These are phyloP conservation scores for Ceriops tagal DNA, from an alignment of 345 rosid genomes.

Conservation along the genomic window DNA sequence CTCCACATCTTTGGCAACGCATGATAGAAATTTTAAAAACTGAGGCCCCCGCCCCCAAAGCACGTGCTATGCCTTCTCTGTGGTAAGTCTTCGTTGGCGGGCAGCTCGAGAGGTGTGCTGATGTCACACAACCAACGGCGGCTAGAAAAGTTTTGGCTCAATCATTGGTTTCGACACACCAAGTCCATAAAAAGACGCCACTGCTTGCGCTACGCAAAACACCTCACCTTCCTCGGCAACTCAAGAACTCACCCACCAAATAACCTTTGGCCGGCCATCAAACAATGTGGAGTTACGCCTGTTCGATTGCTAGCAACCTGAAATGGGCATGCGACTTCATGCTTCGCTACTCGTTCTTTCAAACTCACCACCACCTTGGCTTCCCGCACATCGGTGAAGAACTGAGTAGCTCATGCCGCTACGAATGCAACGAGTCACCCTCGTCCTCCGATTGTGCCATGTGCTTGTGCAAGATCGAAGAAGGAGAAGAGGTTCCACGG, in stretches of 20 bases:
- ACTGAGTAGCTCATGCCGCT: neutral
- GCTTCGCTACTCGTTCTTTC: constrained; percentile 6
- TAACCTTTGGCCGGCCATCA: neutral
- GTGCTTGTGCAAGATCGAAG: constrained; percentile 9
- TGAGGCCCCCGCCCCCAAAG: too few species aligned
- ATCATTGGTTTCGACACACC: too few species aligned
- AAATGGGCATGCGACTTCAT: constrained; percentile 21
- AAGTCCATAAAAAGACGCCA: too few species aligned
- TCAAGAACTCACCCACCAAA: neutral
- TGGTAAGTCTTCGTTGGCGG: too few species aligned
- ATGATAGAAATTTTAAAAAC: too few species aligned
- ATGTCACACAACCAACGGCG: too few species aligned
- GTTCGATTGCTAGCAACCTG: neutral
- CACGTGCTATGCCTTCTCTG: too few species aligned
- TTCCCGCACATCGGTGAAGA: neutral
- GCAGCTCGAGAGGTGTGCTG: too few species aligned
- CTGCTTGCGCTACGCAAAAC: neutral
- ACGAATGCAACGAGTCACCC: neutral
- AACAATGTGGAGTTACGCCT: neutral
- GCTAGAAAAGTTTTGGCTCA: too few species aligned
- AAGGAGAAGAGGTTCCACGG: constrained; percentile 18
- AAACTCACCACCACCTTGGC: neutral
- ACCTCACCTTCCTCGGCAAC: neutral
- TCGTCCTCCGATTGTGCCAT: constrained; percentile 4
- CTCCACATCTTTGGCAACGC: too few species aligned